Evolutionary conservation across 345 rosid genomes (phyloP), one percentile per base, ranked within the genome.

Genomic region (Salix dunnii): DNA sequence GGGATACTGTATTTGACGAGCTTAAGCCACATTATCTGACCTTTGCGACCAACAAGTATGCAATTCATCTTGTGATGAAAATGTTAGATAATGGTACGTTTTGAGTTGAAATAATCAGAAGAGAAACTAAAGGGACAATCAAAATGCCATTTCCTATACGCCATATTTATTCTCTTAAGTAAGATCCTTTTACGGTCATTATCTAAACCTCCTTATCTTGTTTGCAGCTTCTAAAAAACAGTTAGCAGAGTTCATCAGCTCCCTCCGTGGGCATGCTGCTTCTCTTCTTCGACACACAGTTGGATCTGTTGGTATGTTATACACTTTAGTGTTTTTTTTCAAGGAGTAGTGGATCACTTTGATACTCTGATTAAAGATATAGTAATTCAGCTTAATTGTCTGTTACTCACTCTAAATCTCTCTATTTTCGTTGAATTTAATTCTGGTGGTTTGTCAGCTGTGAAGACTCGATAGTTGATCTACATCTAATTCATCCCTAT

Each of bases 261-360:
- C 84, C 61, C 92, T 94, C 66, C 92, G 83, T 53, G 99, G 98
- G 73, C 89, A 87, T 78, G 94, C 88, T 71, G 96, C 97, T 31
- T 18, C 86, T 64, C 93, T 91, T 77, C 97, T 96, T 71, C 90
- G 98, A 36, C 95, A 96, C 80, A 86, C 87, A 92, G 94, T 91
- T 83, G 99, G 97, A 79, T 94, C 98, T 68, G 87, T 88, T 79
- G 97, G 99, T 96, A 89, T 65, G 93, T 83, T 62, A 18, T 18
- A 18, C 48, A 2, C 28, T 25, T 53, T 20, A 31, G 3, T 46
- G 49, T 46, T n/a, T 21, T 55, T 13, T 31, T 7, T 23, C 11
- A 36, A 10, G 6, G 38, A 31, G 17, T 17, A 11, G 9, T 51
- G 64, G 77, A 67, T 62, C 9, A 18, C 20, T n/a, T 0, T 2